Percentiles rank a stretch among this genome's conserved stretches.
phyloP scores from a whole-genome alignment of 2,329 filamentous ascomycete genomes.

The Talaromyces islandicus region DNA sequence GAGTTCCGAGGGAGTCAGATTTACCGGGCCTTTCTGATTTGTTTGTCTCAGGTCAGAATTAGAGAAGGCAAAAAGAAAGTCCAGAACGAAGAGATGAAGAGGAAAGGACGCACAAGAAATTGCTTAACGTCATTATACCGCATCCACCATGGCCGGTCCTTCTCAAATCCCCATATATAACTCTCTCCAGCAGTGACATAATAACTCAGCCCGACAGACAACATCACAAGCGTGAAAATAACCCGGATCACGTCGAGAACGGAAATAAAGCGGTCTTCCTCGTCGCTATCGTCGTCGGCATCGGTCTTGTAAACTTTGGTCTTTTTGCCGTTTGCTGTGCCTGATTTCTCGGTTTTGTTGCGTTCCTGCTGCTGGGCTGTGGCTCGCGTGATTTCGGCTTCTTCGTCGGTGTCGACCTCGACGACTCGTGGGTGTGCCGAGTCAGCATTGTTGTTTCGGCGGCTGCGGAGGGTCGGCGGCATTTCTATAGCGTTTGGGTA shows the following conservation, averaged over 20 bases:
- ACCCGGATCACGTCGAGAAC: constrained; percentile 63
- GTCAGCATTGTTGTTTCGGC: background rate
- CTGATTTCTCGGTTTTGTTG: background rate
- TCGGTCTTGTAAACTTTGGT: background rate
- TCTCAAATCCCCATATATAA: constrained; percentile 58
- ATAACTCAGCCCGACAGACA: constrained; percentile 67
- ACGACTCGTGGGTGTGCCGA: constrained; percentile 4
- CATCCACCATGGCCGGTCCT: constrained; percentile 53
- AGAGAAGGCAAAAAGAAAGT: background rate
- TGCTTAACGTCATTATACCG: constrained; percentile 53
- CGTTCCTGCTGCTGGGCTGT: constrained; percentile 5
- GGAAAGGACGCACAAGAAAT: constrained; percentile 49
- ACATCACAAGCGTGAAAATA: constrained; percentile 59
- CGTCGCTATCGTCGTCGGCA: constrained; percentile 13
- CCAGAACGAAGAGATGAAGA: background rate
- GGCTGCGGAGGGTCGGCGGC: constrained; percentile 8
- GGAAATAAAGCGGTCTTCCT: constrained; percentile 29
- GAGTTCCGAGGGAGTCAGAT: constrained; percentile 71
- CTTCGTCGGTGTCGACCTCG: constrained; percentile 12
- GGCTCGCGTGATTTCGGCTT: constrained; percentile 10
- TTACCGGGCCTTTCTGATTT: constrained; percentile 50
- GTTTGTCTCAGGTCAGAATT: background rate
- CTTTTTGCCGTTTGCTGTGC: constrained; percentile 1
- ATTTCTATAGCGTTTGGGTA: background rate
- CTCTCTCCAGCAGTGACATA: constrained; percentile 66